A percentile compares a stretch with the other conserved stretches of the same genome.
Conservation (phyloP, 2,329 filamentous ascomycete species). For the Saccharata proteae region DNA sequence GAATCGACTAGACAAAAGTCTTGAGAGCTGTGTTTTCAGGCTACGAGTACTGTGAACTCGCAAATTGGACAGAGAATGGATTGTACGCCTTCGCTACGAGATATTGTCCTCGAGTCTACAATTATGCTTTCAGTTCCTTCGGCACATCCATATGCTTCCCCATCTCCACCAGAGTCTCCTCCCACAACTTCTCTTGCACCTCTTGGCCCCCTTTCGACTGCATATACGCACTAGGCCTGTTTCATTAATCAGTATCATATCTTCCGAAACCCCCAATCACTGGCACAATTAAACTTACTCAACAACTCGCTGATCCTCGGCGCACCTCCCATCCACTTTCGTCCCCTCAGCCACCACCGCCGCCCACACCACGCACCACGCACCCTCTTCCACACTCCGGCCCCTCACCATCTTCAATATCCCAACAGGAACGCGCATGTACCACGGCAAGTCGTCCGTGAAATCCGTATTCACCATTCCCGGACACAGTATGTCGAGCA, state of each 20-base stretch:
- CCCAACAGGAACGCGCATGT: not conserved
- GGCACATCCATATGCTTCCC: slow-evolving; percentile 2
- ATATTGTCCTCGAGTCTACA: no score
- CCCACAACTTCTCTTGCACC: slow-evolving; percentile 1
- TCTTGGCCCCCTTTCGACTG: not conserved
- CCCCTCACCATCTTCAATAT: not conserved
- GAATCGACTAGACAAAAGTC: no score
- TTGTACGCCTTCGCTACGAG: no score
- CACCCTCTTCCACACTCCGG: not conserved
- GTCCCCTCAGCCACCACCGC: not conserved
- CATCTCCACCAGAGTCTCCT: slow-evolving; percentile 1
- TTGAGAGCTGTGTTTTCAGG: no score
- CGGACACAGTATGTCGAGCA: slow-evolving; percentile 1
- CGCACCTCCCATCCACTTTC: slow-evolving; percentile 1
- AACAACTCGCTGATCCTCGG: not conserved
- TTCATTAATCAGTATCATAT: no score
- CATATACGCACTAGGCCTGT: no score
- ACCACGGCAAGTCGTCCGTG: slow-evolving; percentile 2
- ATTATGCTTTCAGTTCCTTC: not conserved
- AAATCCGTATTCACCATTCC: slow-evolving; percentile 1
- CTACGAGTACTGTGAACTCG: no score
- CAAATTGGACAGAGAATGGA: no score
- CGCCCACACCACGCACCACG: not conserved
- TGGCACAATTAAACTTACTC: no score
- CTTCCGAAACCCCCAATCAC: no score